Percentiles rank a stretch among this genome's conserved stretches.
Evolutionary conservation across 495 filamentous ascomycete genomes (phyloP).

Genomic region (Penicillium simplicissimum): DNA sequence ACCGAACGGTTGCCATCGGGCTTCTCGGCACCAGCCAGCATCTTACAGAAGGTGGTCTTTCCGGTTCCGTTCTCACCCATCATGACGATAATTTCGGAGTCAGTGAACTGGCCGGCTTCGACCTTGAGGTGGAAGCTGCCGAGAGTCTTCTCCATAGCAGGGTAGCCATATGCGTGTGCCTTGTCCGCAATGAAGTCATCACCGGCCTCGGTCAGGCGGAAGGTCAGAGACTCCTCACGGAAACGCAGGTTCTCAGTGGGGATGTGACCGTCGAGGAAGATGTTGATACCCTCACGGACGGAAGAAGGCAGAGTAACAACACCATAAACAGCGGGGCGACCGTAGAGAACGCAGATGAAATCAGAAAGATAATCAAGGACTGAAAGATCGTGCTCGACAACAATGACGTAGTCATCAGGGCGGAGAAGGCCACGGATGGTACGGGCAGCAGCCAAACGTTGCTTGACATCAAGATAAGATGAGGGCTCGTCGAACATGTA

Average conservation of each 20-base stretch:
- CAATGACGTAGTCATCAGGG: slow-evolving; percentile 92
- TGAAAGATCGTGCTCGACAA: slow-evolving; percentile 98
- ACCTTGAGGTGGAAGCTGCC: slow-evolving; percentile 84
- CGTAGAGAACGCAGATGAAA: slow-evolving; percentile 96
- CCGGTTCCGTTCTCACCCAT: slow-evolving; percentile 98
- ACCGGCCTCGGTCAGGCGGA: slow-evolving; percentile 88
- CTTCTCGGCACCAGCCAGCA: slow-evolving; percentile 90
- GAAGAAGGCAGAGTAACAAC: slow-evolving; percentile 96
- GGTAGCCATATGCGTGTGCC: slow-evolving; percentile 81
- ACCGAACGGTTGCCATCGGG: slow-evolving; percentile 76
- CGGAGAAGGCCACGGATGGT: slow-evolving; percentile 88
- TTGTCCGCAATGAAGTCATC: slow-evolving; percentile 90
- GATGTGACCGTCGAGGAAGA: slow-evolving; percentile 97
- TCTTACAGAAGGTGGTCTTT: slow-evolving; percentile 96
- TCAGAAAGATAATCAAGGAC: slow-evolving; percentile 98
- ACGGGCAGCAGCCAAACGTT: slow-evolving; percentile 86
- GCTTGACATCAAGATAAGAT: slow-evolving; percentile 97
- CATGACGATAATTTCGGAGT: slow-evolving; percentile 98
- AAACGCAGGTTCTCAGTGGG: slow-evolving; percentile 98
- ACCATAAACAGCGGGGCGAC: slow-evolving; percentile 92
- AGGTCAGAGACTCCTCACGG: slow-evolving; percentile 93
- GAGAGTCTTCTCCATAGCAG: slow-evolving; percentile 89
- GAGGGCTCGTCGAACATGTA: slow-evolving; percentile 99
- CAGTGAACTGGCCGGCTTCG: slow-evolving; percentile 84
- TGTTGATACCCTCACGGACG: slow-evolving; percentile 99